phyloP scores from a whole-genome alignment of 352 stramenopile genomes.

The Globisporangium acanthophoron region DNA sequence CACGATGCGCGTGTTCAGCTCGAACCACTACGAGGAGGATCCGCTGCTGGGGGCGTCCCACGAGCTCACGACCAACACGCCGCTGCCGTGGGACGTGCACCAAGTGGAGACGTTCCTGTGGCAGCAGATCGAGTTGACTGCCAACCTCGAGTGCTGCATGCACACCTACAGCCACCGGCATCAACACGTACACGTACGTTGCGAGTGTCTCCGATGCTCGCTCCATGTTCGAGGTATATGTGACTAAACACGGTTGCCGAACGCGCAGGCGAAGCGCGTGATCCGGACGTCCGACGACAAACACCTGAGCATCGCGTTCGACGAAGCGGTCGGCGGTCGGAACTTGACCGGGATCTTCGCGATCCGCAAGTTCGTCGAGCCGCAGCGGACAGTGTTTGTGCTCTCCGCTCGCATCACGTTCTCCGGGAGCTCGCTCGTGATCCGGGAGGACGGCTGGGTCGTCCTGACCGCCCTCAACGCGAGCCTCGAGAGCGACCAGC shows the following conservation, averaged over 20 bases:
- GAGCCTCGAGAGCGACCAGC: not conserved
- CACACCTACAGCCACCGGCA: not conserved
- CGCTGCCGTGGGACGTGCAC: not conserved
- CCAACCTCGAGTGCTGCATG: not conserved
- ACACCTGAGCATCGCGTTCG: not conserved
- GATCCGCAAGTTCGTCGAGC: conserved; percentile 1
- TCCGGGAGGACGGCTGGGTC: not conserved
- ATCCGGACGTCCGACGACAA: not conserved
- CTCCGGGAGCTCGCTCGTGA: not conserved
- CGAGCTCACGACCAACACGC: conserved; percentile 7
- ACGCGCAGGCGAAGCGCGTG: not conserved
- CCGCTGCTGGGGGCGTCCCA: not conserved
- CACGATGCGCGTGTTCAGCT: not conserved
- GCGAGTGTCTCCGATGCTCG: not conserved
- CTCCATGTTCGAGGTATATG: too few relatives aligned
- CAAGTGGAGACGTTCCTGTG: not conserved
- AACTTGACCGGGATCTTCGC: not conserved
- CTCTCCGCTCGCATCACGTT: not conserved
- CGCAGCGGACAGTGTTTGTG: not conserved
- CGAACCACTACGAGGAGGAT: conserved; percentile 1
- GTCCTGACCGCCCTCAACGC: not conserved
- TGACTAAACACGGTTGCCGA: too few relatives aligned
- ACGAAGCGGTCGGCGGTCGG: not conserved
- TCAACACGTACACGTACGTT: not conserved
- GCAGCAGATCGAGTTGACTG: not conserved